These are phyloP conservation scores for Prunus yedoensis DNA, from an alignment of 331 rosid genomes.

Conservation along the genomic window DNA sequence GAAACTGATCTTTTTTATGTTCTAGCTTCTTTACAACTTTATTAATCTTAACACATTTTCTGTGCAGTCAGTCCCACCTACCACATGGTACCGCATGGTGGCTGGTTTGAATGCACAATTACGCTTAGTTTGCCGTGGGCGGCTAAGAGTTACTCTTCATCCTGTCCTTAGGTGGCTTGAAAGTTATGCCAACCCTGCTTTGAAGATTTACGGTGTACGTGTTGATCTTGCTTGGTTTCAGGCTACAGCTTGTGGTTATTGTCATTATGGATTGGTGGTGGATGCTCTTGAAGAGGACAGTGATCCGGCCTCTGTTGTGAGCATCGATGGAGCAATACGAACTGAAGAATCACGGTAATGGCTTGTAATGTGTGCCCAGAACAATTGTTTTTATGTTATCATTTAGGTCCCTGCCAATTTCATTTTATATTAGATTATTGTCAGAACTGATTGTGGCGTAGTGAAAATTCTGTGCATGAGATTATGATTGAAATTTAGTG, in stretches of 20 bases:
- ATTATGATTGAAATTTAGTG: neutral
- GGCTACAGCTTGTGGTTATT: constrained; percentile 84
- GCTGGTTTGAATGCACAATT: constrained; percentile 94
- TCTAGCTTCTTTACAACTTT: neutral
- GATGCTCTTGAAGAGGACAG: constrained; percentile 55
- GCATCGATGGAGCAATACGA: constrained; percentile 46
- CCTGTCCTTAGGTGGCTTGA: constrained; percentile 92
- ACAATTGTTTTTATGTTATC: neutral
- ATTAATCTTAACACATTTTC: constrained; percentile 4
- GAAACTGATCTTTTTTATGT: neutral
- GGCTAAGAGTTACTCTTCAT: constrained; percentile 76
- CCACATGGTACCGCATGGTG: constrained; percentile 92
- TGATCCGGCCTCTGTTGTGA: constrained; percentile 31
- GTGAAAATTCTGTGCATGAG: neutral
- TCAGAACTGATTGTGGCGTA: neutral
- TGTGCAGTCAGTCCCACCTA: constrained; percentile 85
- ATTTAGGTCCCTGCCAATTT: neutral
- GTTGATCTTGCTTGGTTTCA: constrained; percentile 94
- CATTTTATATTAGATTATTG: neutral
- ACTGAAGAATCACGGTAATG: constrained; percentile 65
- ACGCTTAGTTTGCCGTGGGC: constrained; percentile 87
- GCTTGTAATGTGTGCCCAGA: neutral
- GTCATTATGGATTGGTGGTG: constrained; percentile 86
- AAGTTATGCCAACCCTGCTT: constrained; percentile 82
- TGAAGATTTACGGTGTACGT: constrained; percentile 60